Evolutionary conservation across 495 filamentous ascomycete genomes (phyloP).

Genomic region (Trichoderma parareesei): DNA sequence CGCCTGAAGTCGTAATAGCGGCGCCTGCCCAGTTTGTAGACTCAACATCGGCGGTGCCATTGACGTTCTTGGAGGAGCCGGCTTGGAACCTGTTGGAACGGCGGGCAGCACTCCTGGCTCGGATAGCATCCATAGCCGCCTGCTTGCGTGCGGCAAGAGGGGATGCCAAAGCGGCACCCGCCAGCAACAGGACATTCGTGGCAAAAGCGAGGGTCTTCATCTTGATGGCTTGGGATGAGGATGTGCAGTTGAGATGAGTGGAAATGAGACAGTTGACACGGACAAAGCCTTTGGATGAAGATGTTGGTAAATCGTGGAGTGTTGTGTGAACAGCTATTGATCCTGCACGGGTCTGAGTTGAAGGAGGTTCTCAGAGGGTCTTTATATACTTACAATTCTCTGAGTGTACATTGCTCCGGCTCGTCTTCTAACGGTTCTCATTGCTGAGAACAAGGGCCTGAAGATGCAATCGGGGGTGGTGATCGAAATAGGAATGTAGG

Average conservation of each 20-base stretch:
- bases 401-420: background rate
- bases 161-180: background rate
- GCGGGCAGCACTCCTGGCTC: background rate
- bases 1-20: background rate
- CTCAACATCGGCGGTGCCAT: background rate
- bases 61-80: background rate
- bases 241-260: background rate
- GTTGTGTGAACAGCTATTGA: background rate
- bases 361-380: background rate
- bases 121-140: conserved; percentile 5
- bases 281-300: background rate
- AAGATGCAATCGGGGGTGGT: background rate
- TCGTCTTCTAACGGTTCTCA: background rate
- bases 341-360: background rate
- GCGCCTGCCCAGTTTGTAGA: background rate
- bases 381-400: background rate
- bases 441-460: background rate
- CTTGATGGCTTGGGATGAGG: background rate
- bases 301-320: background rate
- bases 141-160: conserved; percentile 2
- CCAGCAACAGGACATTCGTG: background rate
- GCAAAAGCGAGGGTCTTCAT: background rate
- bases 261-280: background rate
- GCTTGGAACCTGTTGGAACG: background rate
- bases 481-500: conserved; percentile 4